These are phyloP conservation scores for Phialophora tarda DNA, from an alignment of 2,329 filamentous ascomycete species.

Conservation along the genomic window DNA sequence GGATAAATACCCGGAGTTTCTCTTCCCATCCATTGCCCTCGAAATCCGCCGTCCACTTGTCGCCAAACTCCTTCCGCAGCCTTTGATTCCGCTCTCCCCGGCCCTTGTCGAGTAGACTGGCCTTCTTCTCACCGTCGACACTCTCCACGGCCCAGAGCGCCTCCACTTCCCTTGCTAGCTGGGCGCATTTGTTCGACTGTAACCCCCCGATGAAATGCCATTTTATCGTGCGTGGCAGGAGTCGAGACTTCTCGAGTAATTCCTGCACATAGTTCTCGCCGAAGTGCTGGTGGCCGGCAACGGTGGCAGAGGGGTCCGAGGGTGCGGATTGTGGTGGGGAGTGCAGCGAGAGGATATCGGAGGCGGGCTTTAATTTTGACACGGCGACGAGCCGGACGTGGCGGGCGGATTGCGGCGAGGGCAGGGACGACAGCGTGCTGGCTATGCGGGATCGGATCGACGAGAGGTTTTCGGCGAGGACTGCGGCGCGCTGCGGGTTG, in stretches of 20 bases:
- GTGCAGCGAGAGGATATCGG: slow-evolving; percentile 87
- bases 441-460: slow-evolving; percentile 54
- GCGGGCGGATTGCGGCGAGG: slow-evolving; percentile 96
- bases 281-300: slow-evolving; percentile 66
- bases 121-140: slow-evolving; percentile 88
- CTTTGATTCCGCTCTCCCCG: slow-evolving; percentile 61
- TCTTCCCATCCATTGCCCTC: slow-evolving; percentile 36
- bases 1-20: slow-evolving; percentile 76
- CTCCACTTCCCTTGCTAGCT: slow-evolving; percentile 77
- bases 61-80: slow-evolving; percentile 45
- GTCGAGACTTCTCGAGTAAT: slow-evolving; percentile 78
- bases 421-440: slow-evolving; percentile 72
- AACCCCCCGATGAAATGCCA: slow-evolving; percentile 98
- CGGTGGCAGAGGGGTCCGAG: slow-evolving; percentile 20
- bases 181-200: slow-evolving; percentile 92
- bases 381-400: slow-evolving; percentile 81
- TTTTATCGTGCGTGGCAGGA: slow-evolving; percentile 75
- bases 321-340: slow-evolving; percentile 25
- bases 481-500: slow-evolving; percentile 65
- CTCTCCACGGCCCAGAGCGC: slow-evolving; percentile 93
- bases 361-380: slow-evolving; percentile 92
- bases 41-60: slow-evolving; percentile 30
- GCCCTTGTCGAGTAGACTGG: slow-evolving; percentile 76
- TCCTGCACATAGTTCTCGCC: slow-evolving; percentile 97
- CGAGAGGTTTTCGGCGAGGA: slow-evolving; percentile 67